Evolutionary conservation across 108 stramenopile species (phyloP), one percentile per base, ranked within the genome.

Genomic region (Nitzschia palea): DNA sequence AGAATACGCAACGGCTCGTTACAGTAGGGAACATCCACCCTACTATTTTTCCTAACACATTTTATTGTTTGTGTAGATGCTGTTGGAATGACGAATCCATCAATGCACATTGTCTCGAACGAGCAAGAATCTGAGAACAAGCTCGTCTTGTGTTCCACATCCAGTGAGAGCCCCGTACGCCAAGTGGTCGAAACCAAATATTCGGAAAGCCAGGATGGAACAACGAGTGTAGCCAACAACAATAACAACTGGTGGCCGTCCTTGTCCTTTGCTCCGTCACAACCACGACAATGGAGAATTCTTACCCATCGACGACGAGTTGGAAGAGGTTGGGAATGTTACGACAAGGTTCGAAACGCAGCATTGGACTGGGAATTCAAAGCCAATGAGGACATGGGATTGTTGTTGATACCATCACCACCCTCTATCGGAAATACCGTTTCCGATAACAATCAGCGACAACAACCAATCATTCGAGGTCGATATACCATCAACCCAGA

Each of bases 81-180:
- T 3, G 72, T 70, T 2, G 81, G 81, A 12, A 78, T 82, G 66
- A 82, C 81, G 3, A 74, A 82, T 72, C 81, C 81, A 23, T 74
- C 36, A 15, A 27, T 77, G 14, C 70, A 77, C 29, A 27, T 74
- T 27, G 60, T 40, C 29, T 2, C n/a, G 23, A 14, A 43, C n/a
- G 25, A n/a, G n/a, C n/a, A 35, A 18, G 1, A 26, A 23, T 27
- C 31, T 18, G 30, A 55, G 14, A 33, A 69, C 42, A 37, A 44
- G 6, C n/a, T n/a, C n/a, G n/a, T n/a, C n/a, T n/a, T n/a, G n/a
- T n/a, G n/a, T n/a, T n/a, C n/a, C n/a, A n/a, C n/a, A n/a, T n/a
- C n/a, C n/a, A n/a, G n/a, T n/a, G n/a, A n/a, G n/a, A n/a, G n/a
- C n/a, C n/a, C n/a, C n/a, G n/a, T n/a, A n/a, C n/a, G n/a, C n/a